Evolutionary conservation across 306 rosid genomes (phyloP).

Genomic region (Hippophae gyantsensis): DNA sequence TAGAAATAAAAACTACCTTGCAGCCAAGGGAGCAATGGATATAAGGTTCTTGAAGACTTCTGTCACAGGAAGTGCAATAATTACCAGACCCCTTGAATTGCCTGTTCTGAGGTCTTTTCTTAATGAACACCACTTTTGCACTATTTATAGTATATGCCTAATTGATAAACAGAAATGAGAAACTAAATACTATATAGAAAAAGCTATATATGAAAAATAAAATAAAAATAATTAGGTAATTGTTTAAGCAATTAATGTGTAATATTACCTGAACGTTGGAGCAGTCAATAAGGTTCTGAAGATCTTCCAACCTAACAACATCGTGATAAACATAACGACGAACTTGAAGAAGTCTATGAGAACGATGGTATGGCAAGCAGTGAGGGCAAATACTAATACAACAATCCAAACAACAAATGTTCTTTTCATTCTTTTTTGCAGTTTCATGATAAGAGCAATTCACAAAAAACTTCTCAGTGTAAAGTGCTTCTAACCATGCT

Average conservation of each 20-base stretch:
- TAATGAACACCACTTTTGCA: slow-evolving; percentile 95
- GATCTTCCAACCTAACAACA: slow-evolving; percentile 89
- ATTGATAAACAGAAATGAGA: too few relatives aligned
- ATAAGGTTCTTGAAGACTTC: slow-evolving; percentile 93
- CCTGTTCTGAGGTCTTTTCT: slow-evolving; percentile 91
- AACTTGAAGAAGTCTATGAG: slow-evolving; percentile 87
- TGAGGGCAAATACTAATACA: slow-evolving; percentile 90
- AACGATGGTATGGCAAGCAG: slow-evolving; percentile 80
- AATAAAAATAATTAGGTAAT: background rate
- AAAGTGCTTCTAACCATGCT: slow-evolving; percentile 98
- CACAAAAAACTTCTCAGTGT: slow-evolving; percentile 63
- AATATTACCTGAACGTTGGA: slow-evolving; percentile 72
- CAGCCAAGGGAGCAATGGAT: slow-evolving; percentile 91
- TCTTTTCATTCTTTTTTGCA: slow-evolving; percentile 86
- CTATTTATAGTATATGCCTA: slow-evolving; percentile 91
- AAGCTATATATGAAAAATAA: background rate
- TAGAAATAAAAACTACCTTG: slow-evolving; percentile 43
- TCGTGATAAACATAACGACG: slow-evolving; percentile 97
- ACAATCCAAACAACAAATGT: slow-evolving; percentile 90
- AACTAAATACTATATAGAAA: background rate
- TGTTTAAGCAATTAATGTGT: too few relatives aligned
- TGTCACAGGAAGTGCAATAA: slow-evolving; percentile 93
- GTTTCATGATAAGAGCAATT: slow-evolving; percentile 71
- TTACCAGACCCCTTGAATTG: slow-evolving; percentile 97
- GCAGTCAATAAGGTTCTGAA: slow-evolving; percentile 87